Base-by-base conservation (phyloP, 2,329 filamentous ascomycete genomes). In the Rhinocladiella mackenziei region DNA sequence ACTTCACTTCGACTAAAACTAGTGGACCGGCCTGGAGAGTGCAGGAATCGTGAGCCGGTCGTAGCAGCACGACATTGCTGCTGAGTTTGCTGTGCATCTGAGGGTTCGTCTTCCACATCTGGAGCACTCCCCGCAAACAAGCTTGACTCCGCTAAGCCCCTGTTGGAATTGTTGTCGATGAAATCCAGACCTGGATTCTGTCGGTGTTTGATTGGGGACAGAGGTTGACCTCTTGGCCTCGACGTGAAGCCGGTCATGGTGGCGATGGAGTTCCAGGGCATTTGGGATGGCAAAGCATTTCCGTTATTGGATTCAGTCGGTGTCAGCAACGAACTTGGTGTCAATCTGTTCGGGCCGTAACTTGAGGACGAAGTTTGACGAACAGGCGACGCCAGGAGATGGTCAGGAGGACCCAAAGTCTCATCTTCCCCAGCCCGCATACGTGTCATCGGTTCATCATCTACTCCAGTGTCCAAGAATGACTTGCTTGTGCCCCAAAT, bases 401-500 rank as follows among this genome's bases (percentile, higher is more conserved):
- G 3, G 31, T 52, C 32, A 51, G 42, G 22, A 20, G 22, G 22
- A 11, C 22, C 38, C 23, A n/a, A n/a, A n/a, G n/a, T 19, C 13
- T 26, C 7, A 52, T 58, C 25, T 10, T 8, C 14, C 26, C 20
- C 23, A 13, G 15, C 20, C 13, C 22, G 29, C 51, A 14, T 61
- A 81, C 76, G 76, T 69, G 70, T 69, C 37, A 72, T 63, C 35
- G 64, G 66, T 26, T 65, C 62, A 34, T 66, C 59, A 50, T 73
- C 75, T 56, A 64, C 69, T 48, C 65, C 67, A 60, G 64, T 64
- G 57, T 68, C 69, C 17, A 66, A 67, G 48, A 73, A 66, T 11
- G 70, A 70, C 62, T 65, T 63, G 25, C 40, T 45, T 50, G 67
- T 74, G 9, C 70, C 69, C 77, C 77, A 80, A 30, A 80, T 76